Conservation (phyloP, 2,329 filamentous ascomycete species). For the Cladosporium cucumerinum region DNA sequence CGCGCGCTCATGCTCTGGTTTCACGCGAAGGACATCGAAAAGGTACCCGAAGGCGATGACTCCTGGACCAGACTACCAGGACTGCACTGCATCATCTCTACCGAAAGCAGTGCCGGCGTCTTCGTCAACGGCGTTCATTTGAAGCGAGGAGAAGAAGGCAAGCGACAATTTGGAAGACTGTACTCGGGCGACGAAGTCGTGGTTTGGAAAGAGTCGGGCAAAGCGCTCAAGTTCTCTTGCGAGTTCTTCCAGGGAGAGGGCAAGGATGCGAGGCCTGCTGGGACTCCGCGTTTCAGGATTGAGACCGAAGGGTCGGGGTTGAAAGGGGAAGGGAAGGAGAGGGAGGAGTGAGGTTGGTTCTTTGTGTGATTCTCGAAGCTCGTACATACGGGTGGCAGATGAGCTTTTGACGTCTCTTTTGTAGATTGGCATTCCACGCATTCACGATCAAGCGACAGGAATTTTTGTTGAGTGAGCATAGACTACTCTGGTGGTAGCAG, state of each 20-base stretch:
- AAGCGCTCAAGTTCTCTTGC: slow-evolving; percentile 41
- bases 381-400: not conserved
- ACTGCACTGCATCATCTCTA: slow-evolving; percentile 70
- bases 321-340: not conserved
- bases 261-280: slow-evolving; percentile 8
- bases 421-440: not conserved
- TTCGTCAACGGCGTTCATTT: slow-evolving; percentile 71
- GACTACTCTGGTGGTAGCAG: not conserved
- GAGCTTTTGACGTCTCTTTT: not conserved
- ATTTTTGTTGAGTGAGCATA: not conserved
- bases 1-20: slow-evolving; percentile 75
- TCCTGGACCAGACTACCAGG: slow-evolving; percentile 53
- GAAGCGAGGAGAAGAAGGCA: slow-evolving; percentile 51
- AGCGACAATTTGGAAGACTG: slow-evolving; percentile 61
- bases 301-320: slow-evolving; percentile 1
- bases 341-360: not conserved
- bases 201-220: slow-evolving; percentile 54
- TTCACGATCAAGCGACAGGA: not conserved
- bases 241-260: slow-evolving; percentile 41
- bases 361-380: not conserved
- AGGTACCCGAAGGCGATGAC: slow-evolving; percentile 49
- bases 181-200: slow-evolving; percentile 74
- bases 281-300: not conserved
- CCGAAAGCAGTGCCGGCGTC: slow-evolving; percentile 73
- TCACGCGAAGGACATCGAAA: slow-evolving; percentile 65